Base-by-base conservation (phyloP, 257 asterid genomes). In the Jaltomata sinuosa region DNA sequence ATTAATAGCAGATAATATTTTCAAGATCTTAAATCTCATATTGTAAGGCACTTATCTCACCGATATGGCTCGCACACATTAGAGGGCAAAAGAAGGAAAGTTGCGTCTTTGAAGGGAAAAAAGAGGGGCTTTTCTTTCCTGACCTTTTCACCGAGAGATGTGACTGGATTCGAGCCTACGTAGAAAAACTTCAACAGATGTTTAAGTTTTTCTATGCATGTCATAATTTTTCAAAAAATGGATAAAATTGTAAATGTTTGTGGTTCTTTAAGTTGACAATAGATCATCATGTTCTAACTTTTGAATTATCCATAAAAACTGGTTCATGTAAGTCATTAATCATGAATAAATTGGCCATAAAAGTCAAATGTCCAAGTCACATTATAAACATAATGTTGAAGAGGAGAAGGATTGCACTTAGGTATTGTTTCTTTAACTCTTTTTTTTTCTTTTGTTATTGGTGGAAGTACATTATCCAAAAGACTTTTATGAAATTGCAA, bases 401-500 rank as follows among this genome's bases (percentile, higher is more conserved):
- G 38, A 74, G 57, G 59, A 47, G 59, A 74, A 47, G 59, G 40
- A 50, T 74, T 47, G 59, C 81, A 72, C 80, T 72, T 42, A 22
- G 38, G 22, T 72, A 22, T 42, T 38, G 52, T 42, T 72, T n/a
- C 55, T 12, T 72, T 7, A 22, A 45, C 38, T 3, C 11, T 4
- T 74, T 22, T n/a, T 14, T 68, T n/a, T 42, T 42, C 14, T 25
- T 27, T 62, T 62, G 42, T 38, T 52, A 2, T 8, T 22, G n/a
- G 59, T 74, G 16, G 59, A 74, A 74, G 15, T 7, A 45, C 59
- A 76, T 76, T 45, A 47, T 76, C 81, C 40, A 47, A 76, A 76
- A 27, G 22, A 76, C 81, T 76, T 74, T 47, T 27, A 32, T 49
- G 61, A 47, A 76, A 76, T 31, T 47, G 61, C 42, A 76, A 49